These are phyloP conservation scores for Globisporangium rhizosaccharum DNA, from an alignment of 352 stramenopile species.

Conservation along the genomic window DNA sequence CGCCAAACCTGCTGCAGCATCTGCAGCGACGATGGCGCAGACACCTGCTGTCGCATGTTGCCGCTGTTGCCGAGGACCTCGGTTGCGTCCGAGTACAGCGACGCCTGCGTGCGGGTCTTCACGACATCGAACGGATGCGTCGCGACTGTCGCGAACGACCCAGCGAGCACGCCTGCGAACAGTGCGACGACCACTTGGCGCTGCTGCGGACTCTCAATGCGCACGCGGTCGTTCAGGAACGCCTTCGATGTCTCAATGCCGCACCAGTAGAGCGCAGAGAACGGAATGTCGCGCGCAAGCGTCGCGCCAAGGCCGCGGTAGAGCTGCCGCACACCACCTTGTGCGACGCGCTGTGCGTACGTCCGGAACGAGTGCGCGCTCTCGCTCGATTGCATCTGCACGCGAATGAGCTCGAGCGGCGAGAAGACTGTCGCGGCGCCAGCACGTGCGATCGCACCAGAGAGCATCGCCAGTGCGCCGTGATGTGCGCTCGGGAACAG, in stretches of 20 bases:
- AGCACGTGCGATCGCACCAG: slow-evolving; percentile 45
- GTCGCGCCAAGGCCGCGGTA: slow-evolving; percentile 84
- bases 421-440: slow-evolving; percentile 68
- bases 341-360: slow-evolving; percentile 32
- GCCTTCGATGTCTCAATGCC: slow-evolving; percentile 85
- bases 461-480: slow-evolving; percentile 39
- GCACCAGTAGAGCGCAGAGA: slow-evolving; percentile 93
- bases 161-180: slow-evolving; percentile 72
- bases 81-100: slow-evolving; percentile 34
- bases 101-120: slow-evolving; percentile 88
- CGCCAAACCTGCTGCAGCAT: slow-evolving; percentile 49
- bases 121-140: slow-evolving; percentile 95
- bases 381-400: slow-evolving; percentile 76
- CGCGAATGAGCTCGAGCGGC: slow-evolving; percentile 82
- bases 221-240: slow-evolving; percentile 20
- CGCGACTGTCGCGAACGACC: slow-evolving; percentile 80
- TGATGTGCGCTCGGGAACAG: slow-evolving; percentile 33
- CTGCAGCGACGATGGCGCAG: slow-evolving; percentile 22
- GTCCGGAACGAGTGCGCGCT: slow-evolving; percentile 46
- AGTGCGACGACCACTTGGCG: slow-evolving; percentile 65
- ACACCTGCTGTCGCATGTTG: not conserved
- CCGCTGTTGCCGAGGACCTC: not conserved
- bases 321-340: slow-evolving; percentile 33
- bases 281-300: slow-evolving; percentile 92
- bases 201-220: slow-evolving; percentile 23